Base-by-base conservation (phyloP, 1,284 basidiomycete species). In the Cutaneotrichosporon cavernicola region DNA sequence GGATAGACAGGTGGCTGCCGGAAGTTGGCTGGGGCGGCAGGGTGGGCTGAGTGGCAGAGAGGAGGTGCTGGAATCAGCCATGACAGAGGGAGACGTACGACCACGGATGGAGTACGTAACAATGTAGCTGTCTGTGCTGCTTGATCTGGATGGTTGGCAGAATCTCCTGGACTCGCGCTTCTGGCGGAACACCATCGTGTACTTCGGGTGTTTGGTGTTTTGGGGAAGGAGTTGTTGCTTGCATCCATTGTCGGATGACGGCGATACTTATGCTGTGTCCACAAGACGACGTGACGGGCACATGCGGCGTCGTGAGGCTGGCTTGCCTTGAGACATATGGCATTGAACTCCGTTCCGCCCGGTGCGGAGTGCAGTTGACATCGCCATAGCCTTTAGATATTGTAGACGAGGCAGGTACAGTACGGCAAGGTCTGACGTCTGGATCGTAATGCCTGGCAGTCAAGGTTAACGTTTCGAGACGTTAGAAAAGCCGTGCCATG, bases 111-210 rank as follows among this genome's bases (percentile, higher is more conserved):
- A 26, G 49, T 51, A 51, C 4, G 49, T 16, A 2, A 5, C 26
- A 22, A 51, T 31, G 49, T 51, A 51, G 49, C 22, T 11, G 11
- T 26, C 10, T 9, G 5, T 26, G 21, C 22, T 51, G 21, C 11
- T 10, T 16, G 49, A 21, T 8, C 22, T 11, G 7, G 22, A 26
- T 26, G 21, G 30, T 4, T 22, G 21, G 14, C 9, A 9, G 14
- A 26, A 51, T 3, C 22, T 21, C 22, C 22, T 21, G 22, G 49
- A 30, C 22, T 26, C 21, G 49, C 49, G 22, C 22, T 30, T 26
- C 49, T 51, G 11, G 49, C 49, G 49, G 49, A 51, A 51, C 49
- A 30, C 22, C 49, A 51, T 51, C n/a, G n/a, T 26, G 18, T 46
- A 26, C 3, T 26, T 26, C 9, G 18, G 8, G 11, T 1, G 34